Conservation (phyloP, 1,139 yeast species). For the Yamadazyma dendronema region DNA sequence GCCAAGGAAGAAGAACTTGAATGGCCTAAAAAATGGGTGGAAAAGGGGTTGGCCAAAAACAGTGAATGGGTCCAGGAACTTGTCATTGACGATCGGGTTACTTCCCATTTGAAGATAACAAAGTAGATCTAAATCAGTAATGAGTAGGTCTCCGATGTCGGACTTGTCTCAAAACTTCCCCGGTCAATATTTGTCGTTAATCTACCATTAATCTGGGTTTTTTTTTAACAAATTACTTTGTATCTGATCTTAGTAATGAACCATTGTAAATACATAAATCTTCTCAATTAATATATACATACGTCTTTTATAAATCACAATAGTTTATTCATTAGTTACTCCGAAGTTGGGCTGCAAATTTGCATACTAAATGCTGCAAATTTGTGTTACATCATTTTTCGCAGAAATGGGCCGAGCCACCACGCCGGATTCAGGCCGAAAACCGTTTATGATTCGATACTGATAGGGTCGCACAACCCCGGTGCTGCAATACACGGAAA, state of each 20-base stretch:
- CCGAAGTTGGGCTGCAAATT: too few relatives aligned
- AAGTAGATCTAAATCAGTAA: not conserved
- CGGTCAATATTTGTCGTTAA: not conserved
- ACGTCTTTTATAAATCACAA: too few relatives aligned
- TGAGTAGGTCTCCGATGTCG: slow-evolving; percentile 1
- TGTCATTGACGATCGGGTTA: slow-evolving; percentile 65
- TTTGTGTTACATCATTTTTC: too few relatives aligned
- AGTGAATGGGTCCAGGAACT: slow-evolving; percentile 91
- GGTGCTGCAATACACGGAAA: not conserved
- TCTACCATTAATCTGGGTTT: too few relatives aligned
- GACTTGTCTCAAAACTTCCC: not conserved
- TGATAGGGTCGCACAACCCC: not conserved
- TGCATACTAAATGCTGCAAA: too few relatives aligned
- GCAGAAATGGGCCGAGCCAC: not conserved
- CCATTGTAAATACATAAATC: too few relatives aligned
- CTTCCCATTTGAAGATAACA: slow-evolving; percentile 53
- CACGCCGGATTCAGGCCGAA: not conserved
- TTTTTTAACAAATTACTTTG: too few relatives aligned
- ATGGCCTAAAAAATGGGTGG: slow-evolving; percentile 90
- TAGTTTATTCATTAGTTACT: too few relatives aligned
- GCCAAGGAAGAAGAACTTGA: slow-evolving; percentile 75
- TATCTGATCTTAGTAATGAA: too few relatives aligned
- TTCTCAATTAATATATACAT: too few relatives aligned
- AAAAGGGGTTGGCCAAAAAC: slow-evolving; percentile 61
- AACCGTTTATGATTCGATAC: not conserved